These are phyloP conservation scores for Albifimbria verrucaria DNA, from an alignment of 2,329 filamentous ascomycete species.

Conservation along the genomic window DNA sequence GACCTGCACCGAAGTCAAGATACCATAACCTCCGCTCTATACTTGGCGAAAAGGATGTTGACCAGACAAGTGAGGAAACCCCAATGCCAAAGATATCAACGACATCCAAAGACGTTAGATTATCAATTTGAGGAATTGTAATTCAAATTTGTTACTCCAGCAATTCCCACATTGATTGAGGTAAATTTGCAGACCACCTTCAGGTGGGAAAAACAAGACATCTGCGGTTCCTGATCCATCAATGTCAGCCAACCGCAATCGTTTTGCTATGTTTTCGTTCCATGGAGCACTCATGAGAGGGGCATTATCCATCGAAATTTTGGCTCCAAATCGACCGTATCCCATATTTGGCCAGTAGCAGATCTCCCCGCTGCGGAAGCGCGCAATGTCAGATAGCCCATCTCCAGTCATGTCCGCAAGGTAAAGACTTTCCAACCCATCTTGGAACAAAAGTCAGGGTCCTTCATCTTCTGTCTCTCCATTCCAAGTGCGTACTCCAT, in stretches of 20 bases:
- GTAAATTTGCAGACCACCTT: background rate
- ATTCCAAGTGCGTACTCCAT: background rate
- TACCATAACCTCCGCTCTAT: background rate
- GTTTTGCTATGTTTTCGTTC: background rate
- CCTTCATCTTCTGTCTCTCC: background rate
- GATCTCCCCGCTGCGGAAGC: background rate
- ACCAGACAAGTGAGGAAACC: background rate
- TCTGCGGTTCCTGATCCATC: background rate
- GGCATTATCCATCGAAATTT: background rate
- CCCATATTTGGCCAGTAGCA: background rate
- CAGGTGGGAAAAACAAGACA: background rate
- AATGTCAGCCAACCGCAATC: background rate
- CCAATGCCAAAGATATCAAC: background rate
- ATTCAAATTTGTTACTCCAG: background rate
- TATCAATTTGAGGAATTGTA: background rate
- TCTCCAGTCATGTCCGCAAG: background rate
- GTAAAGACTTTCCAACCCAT: background rate
- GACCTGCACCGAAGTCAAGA: background rate
- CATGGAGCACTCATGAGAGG: background rate
- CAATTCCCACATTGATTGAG: background rate
- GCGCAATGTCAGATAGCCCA: background rate
- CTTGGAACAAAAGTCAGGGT: background rate
- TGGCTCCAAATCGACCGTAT: background rate
- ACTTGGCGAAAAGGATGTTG: background rate
- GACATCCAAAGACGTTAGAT: background rate